Base-by-base conservation (phyloP, 2,329 filamentous ascomycete genomes). In the Orbilia javanica region DNA sequence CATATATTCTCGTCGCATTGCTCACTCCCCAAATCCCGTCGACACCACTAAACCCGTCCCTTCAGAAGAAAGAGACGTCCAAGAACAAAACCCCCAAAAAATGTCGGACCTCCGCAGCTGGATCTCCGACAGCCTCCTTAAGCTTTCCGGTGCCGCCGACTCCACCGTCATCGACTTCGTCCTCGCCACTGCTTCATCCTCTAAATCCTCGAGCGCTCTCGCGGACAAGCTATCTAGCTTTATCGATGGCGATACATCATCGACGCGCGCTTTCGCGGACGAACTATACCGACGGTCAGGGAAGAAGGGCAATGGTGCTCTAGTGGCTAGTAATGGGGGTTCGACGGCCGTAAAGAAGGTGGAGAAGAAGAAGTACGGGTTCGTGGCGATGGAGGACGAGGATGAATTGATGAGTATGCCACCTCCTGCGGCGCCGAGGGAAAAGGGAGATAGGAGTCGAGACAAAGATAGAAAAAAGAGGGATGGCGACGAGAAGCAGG, bases 321-420 rank as follows among this genome's bases (percentile, higher is more conserved):
- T 64, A 1, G 34, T 66, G 27, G 39, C 39, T 25, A 25, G 55
- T 22, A 70, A 69, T 66, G 71, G 75, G 22, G 31, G 34, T 27
- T 53, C 63, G 20, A 13, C 66, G 29, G 44, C 66, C 53, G 75
- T 66, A 25, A 75, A 79, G 48, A 78, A 63, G 69, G 57, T 72
- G 27, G 79, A 76, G 62, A 79, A 79, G 72, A 91, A 91, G 83
- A 89, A 88, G 81, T 92, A 91, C 83, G 89, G 90, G 6, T 88
- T 92, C 80, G 84, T 92, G 79, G 87, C 90, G 6, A 92, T 92
- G 90, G 89, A 89, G 75, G 89, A 89, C 10, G 88, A 88, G 36
- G 89, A 89, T 79, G 86, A 89, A n/a, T 86, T 70, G 8, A 66
- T 72, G 34, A 73, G 74, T 11, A 76, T 79, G 70, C 73, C 76